Evolutionary conservation across 2,329 filamentous ascomycete genomes (phyloP), one percentile per base, ranked within the genome.

Genomic region (Myriosclerotinia scirpicola): DNA sequence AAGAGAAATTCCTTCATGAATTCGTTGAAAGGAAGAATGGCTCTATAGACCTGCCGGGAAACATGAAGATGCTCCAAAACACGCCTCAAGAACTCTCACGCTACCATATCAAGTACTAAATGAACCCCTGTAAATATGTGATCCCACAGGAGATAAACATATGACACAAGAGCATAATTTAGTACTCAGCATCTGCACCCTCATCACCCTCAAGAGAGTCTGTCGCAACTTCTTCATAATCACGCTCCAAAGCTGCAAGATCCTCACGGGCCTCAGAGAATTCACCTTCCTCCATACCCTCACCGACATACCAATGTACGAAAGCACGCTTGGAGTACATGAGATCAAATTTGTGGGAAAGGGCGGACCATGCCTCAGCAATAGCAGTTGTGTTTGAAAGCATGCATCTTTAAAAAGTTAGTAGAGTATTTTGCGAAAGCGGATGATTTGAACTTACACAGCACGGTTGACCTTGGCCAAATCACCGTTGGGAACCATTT

Each of bases 391-490:
- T 89, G 79, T 89, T 89, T 76, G 83, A 85, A 54, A 89, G 79
- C 86, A 89, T 89, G 60, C 56, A 60, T 20, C 56, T 60, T 17
- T 9, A 17, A 50, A 26, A n/a, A 9, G 44, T 60, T 50, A 60
- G 44, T 30, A 50, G 34, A 22, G 36, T 22, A n/a, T 36, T 48
- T 36, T 38, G 83, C 5, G 26, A 55, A 14, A 14, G 7, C 11
- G n/a, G 12, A 2, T 14, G 50, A 12, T 1, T 38, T 20, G 64
- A 71, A 90, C 90, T 84, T 92, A 93, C 89, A 98, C 94, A 81
- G 94, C 94, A 78, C 95, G 94, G 87, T 94, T 92, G 81, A 97
- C 94, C 86, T 96, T 95, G 81, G 95, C 94, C 71, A 98, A 87
- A 79, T 98, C 95, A 77, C 56, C 56, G n/a, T 66, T 63, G 34